phyloP scores from a whole-genome alignment of 2,329 filamentous ascomycete species.

The Phaeosphaeriaceae sp. region DNA sequence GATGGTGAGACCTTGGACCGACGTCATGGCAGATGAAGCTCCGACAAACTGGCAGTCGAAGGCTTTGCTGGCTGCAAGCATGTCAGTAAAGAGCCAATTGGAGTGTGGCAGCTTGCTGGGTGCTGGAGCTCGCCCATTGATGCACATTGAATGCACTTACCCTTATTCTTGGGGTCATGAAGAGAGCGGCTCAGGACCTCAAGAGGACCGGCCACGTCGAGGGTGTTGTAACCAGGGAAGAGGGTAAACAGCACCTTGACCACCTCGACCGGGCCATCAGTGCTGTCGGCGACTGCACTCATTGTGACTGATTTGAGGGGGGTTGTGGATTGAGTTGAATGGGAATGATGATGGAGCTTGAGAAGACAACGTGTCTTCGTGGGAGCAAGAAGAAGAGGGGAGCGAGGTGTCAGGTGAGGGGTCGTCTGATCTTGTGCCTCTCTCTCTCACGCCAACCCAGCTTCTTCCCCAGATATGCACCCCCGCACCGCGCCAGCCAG shows the following conservation, averaged over 20 bases:
- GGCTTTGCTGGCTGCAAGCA: conserved; percentile 56
- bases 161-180: conserved; percentile 61
- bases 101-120: background rate
- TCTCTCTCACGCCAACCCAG: conserved; percentile 24
- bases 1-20: conserved; percentile 71
- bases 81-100: conserved; percentile 28
- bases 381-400: conserved; percentile 18
- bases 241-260: conserved; percentile 69
- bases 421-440: conserved; percentile 25
- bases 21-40: conserved; percentile 55
- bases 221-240: conserved; percentile 62
- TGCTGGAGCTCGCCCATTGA: conserved; percentile 4
- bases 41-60: conserved; percentile 62
- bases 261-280: conserved; percentile 60
- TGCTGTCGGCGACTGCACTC: conserved; percentile 50
- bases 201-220: conserved; percentile 65
- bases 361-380: conserved; percentile 25
- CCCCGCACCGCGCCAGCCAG: conserved; percentile 33
- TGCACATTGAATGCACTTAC: conserved; percentile 42
- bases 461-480: conserved; percentile 31
- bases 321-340: conserved; percentile 15
- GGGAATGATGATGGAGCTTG: conserved; percentile 22
- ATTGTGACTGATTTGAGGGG: conserved; percentile 39
- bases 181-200: conserved; percentile 63
- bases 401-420: conserved; percentile 26